Base-by-base conservation (phyloP, 2,329 filamentous ascomycete species). In the Chrysosporium queenslandicum region DNA sequence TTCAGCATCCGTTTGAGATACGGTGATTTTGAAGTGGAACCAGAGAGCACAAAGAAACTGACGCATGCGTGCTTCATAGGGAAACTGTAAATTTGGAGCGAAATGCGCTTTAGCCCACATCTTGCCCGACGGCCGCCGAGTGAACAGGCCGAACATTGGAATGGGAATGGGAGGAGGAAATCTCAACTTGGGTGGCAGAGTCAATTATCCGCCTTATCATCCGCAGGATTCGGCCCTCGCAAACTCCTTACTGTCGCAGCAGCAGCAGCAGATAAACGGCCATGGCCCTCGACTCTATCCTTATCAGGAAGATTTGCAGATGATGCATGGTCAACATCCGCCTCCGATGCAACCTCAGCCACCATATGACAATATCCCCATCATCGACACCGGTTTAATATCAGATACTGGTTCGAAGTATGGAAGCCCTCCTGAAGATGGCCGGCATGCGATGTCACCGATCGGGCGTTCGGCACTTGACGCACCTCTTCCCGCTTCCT, bases 31-130 rank as follows among this genome's bases (percentile, higher is more conserved):
- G 23, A 20, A 12, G 20, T 12, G 32, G 20, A 8, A 50, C 39
- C 21, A 34, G 11, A 5, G 20, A 41, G 18, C 3, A 32, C n/a
- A 30, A 21, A 49, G 32, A 50, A 34, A 46, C 50, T 49, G 29
- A 46, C 32, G 6, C 11, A 34, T 40, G 9, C 8, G 20, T 18
- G 11, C 43, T 50, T 29, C 53, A 50, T 62, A 96, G 88, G 92
- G 92, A 60, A 96, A 96, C 71, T 98, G 92, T 82, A 97, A 97
- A 70, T 98, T 97, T 68, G 92, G 92, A 57, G 86, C 88, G 58
- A 97, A 97, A 72, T 98, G 92, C 76, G 91, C 91, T 64, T 87
- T 97, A 65, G 87, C 94, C 59, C 92, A 98, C 70, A 86, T 97
- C 63, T 83, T 96, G 46, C 89, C 90, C 60, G 90, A 97, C 69